Evolutionary conservation across 2,329 filamentous ascomycete genomes (phyloP).

Genomic region (Bipolaris victoriae): DNA sequence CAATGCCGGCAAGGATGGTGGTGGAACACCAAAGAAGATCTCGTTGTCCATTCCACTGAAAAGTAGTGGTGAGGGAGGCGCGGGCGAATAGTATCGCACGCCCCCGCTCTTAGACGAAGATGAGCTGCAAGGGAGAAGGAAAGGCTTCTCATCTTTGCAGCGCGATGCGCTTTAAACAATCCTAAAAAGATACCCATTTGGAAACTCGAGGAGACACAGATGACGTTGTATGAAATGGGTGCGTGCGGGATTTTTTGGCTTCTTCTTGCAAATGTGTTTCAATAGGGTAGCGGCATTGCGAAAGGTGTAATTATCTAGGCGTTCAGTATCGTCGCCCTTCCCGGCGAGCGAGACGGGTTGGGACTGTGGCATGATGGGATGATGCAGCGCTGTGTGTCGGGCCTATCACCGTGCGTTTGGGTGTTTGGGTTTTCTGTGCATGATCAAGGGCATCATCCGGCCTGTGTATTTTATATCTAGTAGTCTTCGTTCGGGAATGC

Average conservation of each 20-base stretch:
- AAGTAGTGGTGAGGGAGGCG: slow-evolving; percentile 40
- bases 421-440: slow-evolving; percentile 24
- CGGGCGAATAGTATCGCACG: slow-evolving; percentile 34
- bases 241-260: slow-evolving; percentile 23
- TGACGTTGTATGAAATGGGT: slow-evolving; percentile 45
- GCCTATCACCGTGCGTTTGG: slow-evolving; percentile 19
- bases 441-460: slow-evolving; percentile 15
- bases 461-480: slow-evolving; percentile 33
- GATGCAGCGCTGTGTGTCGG: slow-evolving; percentile 16
- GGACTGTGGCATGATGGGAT: slow-evolving; percentile 22
- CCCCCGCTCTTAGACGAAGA: not conserved
- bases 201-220: slow-evolving; percentile 31
- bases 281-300: slow-evolving; percentile 35
- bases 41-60: slow-evolving; percentile 50
- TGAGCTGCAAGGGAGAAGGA: slow-evolving; percentile 17
- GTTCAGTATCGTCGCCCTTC: slow-evolving; percentile 23
- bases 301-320: slow-evolving; percentile 34
- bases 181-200: slow-evolving; percentile 45
- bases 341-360: slow-evolving; percentile 13
- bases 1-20: slow-evolving; percentile 52
- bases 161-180: slow-evolving; percentile 31
- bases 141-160: slow-evolving; percentile 32
- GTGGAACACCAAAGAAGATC: slow-evolving; percentile 50
- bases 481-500: slow-evolving; percentile 15
- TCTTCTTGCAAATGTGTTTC: slow-evolving; percentile 26